Evolutionary conservation across 2,329 filamentous ascomycete species (phyloP).

Genomic region (Rhexocercosporidium sp.): DNA sequence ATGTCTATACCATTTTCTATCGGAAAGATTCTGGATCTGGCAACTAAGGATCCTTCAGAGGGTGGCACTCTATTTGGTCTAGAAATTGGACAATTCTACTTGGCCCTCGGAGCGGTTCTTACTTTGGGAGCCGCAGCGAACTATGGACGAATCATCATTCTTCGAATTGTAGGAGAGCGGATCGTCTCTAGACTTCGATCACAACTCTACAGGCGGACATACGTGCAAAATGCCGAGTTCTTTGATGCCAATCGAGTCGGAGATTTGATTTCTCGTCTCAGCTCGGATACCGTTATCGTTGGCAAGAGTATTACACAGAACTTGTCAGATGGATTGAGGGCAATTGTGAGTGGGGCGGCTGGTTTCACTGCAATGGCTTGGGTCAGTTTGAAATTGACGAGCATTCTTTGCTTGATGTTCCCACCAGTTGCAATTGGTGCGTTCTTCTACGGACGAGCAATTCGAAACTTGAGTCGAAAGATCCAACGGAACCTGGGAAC

Average conservation of each 20-base stretch:
- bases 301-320: constrained; percentile 99
- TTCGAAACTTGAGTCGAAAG: constrained; percentile 86
- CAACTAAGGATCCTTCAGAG: constrained; percentile 73
- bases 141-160: constrained; percentile 90
- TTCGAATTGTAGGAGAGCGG: constrained; percentile 92
- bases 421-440: constrained; percentile 90
- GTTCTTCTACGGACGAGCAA: constrained; percentile 88
- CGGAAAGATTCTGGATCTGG: constrained; percentile 91
- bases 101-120: constrained; percentile 76
- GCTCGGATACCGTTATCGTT: constrained; percentile 96
- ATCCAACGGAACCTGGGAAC: constrained; percentile 94
- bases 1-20: constrained; percentile 98
- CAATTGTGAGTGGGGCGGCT: constrained; percentile 86
- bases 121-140: constrained; percentile 87
- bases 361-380: constrained; percentile 96
- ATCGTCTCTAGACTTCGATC: constrained; percentile 90
- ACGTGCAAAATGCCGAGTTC: constrained; percentile 97
- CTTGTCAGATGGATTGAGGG: constrained; percentile 90
- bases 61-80: constrained; percentile 80
- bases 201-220: constrained; percentile 88
- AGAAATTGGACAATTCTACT: constrained; percentile 86
- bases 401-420: constrained; percentile 83
- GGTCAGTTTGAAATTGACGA: constrained; percentile 88
- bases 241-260: constrained; percentile 98
- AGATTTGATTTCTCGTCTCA: constrained; percentile 92